Conservation (phyloP, 495 filamentous ascomycete species). For the Podospora didyma region DNA sequence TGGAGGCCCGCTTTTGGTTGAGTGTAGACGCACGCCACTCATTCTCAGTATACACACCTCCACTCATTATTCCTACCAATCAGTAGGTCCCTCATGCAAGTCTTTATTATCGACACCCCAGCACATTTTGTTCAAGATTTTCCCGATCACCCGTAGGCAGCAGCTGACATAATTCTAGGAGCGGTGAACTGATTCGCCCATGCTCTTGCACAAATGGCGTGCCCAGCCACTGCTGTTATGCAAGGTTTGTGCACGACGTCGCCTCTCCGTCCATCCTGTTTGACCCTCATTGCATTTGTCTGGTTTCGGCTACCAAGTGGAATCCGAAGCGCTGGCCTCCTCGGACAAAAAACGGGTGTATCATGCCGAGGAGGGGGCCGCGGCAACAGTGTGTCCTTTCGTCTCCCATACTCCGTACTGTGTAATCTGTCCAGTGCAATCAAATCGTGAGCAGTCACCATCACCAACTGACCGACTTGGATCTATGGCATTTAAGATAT, state of each 20-base stretch:
- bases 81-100: too few species aligned
- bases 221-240: slow-evolving; percentile 3
- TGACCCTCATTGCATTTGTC: too few species aligned
- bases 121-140: too few species aligned
- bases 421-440: background rate
- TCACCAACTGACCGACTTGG: too few species aligned
- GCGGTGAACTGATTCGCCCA: slow-evolving; percentile 1
- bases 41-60: background rate
- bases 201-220: slow-evolving; percentile 7
- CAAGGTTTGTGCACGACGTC: slow-evolving; percentile 6
- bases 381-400: background rate
- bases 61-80: background rate
- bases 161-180: slow-evolving; percentile 15
- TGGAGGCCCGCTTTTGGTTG: background rate
- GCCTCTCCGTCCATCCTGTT: background rate
- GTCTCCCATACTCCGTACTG: background rate
- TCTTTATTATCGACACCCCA: background rate
- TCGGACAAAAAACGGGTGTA: background rate
- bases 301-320: too few species aligned
- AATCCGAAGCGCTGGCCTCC: too few species aligned
- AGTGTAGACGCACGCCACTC: slow-evolving; percentile 9
- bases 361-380: background rate
- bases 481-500: too few species aligned
- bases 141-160: background rate
- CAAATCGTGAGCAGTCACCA: too few species aligned